Evolutionary conservation across 1,139 yeast species (phyloP).

Genomic region (Taphrina wiesneri): DNA sequence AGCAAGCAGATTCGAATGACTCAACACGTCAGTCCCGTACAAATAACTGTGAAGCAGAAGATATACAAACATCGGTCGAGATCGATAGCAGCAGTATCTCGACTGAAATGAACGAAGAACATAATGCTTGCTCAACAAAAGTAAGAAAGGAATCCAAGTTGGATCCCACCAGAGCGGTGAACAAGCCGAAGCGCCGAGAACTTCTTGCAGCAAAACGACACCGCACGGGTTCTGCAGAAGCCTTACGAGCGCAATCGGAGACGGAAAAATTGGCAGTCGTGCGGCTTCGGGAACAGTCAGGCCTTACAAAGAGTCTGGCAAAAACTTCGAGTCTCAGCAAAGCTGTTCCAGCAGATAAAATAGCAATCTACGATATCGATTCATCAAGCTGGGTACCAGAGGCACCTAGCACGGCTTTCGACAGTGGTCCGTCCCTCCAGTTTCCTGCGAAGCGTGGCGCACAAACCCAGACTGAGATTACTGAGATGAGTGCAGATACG

Average conservation of each 20-base stretch:
- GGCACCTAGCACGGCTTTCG: no score
- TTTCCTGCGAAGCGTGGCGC: no score
- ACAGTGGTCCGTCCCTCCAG: no score
- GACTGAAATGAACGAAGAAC: neutral
- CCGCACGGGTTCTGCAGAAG: neutral
- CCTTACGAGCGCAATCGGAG: neutral
- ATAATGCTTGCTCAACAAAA: neutral
- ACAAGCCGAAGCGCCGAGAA: neutral
- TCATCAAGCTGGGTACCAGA: conserved; percentile 4
- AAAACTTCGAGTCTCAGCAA: neutral
- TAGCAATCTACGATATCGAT: conserved; percentile 2
- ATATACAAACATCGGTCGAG: neutral
- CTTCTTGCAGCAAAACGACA: neutral
- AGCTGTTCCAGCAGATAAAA: neutral
- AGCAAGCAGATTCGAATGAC: neutral
- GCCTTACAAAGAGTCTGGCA: no score
- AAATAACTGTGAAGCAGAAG: neutral
- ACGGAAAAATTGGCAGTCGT: neutral
- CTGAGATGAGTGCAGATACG: no score
- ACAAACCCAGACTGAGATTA: no score
- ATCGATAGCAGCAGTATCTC: no score
- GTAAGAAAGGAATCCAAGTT: neutral
- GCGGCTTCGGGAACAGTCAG: neutral
- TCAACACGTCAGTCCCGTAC: neutral
- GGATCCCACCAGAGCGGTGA: conserved; percentile 1